phyloP scores from a whole-genome alignment of 177 flowering plant species.

The Vitis hybrid region DNA sequence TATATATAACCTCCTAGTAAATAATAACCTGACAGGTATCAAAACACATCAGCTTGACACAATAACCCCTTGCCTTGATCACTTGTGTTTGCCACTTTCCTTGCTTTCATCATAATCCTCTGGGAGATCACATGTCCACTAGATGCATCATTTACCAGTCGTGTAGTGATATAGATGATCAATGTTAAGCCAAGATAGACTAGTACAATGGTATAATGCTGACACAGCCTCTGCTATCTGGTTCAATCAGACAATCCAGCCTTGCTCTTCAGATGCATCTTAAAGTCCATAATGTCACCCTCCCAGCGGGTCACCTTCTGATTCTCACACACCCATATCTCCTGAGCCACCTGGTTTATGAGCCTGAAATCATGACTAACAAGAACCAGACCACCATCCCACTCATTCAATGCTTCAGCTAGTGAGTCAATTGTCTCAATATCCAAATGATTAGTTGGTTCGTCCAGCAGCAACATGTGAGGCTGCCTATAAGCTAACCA shows the following conservation, averaged over 20 bases:
- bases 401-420: slow-evolving; percentile 68
- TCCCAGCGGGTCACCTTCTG: slow-evolving; percentile 56
- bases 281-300: slow-evolving; percentile 66
- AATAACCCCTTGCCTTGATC: slow-evolving; percentile 2
- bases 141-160: no score
- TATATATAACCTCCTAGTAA: neutral
- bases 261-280: slow-evolving; percentile 49
- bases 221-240: neutral
- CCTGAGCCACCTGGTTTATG: slow-evolving; percentile 67
- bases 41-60: neutral
- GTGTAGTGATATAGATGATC: neutral
- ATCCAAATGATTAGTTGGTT: slow-evolving; percentile 71
- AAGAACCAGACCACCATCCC: slow-evolving; percentile 75
- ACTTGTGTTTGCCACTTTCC: neutral
- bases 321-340: slow-evolving; percentile 74
- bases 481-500: slow-evolving; percentile 69
- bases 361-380: slow-evolving; percentile 74
- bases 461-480: slow-evolving; percentile 58
- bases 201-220: neutral
- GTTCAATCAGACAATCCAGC: slow-evolving; percentile 40
- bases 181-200: neutral
- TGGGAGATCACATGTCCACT: neutral
- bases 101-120: neutral
- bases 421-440: slow-evolving; percentile 65
- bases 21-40: neutral